Conservation (phyloP, 2,329 filamentous ascomycete species). For the Thelonectria blattea region DNA sequence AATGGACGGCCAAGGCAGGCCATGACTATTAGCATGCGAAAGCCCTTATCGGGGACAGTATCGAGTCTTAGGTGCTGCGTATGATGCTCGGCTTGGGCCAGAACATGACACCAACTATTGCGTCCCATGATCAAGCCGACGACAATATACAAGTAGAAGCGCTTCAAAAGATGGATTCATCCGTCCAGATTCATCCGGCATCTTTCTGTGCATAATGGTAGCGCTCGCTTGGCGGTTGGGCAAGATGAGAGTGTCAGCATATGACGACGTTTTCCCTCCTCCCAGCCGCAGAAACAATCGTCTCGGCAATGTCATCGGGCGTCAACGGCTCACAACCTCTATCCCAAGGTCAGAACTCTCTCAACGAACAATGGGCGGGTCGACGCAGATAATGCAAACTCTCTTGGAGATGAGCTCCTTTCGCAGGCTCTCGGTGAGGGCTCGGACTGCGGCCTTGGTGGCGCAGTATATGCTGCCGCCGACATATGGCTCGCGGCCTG, state of each 20-base stretch:
- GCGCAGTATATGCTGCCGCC: slow-evolving; percentile 89
- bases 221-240: slow-evolving; percentile 74
- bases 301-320: slow-evolving; percentile 87
- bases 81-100: no score
- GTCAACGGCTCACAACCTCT: slow-evolving; percentile 83
- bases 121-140: no score
- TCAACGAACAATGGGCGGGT: slow-evolving; percentile 63
- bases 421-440: slow-evolving; percentile 81
- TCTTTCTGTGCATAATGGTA: slow-evolving; percentile 41
- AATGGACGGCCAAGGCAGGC: no score
- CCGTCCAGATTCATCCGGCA: background rate
- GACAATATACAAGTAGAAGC: no score
- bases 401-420: slow-evolving; percentile 81
- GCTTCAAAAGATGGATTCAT: no score
- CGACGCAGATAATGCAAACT: slow-evolving; percentile 84
- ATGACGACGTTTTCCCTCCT: slow-evolving; percentile 88
- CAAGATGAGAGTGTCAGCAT: slow-evolving; percentile 82
- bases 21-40: no score
- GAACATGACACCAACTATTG: no score
- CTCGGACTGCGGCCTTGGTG: slow-evolving; percentile 85
- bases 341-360: no score
- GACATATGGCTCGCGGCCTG: slow-evolving; percentile 83
- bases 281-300: slow-evolving; percentile 83
- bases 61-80: no score
- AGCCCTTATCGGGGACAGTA: no score